Evolutionary conservation across 2,329 filamentous ascomycete genomes (phyloP).

Genomic region (Colletotrichum acutatum): DNA sequence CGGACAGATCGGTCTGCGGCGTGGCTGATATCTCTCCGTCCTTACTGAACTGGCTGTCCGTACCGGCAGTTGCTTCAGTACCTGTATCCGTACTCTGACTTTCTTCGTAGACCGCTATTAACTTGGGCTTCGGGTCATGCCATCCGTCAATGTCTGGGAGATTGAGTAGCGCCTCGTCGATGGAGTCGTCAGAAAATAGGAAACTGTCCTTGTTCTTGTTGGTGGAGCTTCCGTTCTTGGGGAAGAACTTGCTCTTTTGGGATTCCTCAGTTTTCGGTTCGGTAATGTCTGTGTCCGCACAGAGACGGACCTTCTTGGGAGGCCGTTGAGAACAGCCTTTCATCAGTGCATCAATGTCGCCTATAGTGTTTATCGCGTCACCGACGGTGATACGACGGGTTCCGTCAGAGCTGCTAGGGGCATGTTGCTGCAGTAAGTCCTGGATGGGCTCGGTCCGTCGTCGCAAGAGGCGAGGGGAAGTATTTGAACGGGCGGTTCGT

Average conservation of each 20-base stretch:
- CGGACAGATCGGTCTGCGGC: conserved; percentile 25
- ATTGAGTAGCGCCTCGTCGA: conserved; percentile 63
- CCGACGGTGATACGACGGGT: conserved; percentile 21
- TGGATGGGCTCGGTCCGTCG: conserved; percentile 64
- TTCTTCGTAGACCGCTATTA: conserved; percentile 57
- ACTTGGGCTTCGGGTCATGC: conserved; percentile 51
- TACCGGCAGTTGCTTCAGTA: conserved; percentile 13
- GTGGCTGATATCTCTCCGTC: conserved; percentile 25
- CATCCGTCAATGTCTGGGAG: conserved; percentile 65
- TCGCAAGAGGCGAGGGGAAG: conserved; percentile 55
- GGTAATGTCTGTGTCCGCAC: conserved; percentile 51
- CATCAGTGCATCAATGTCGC: conserved; percentile 34
- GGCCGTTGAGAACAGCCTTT: conserved; percentile 48
- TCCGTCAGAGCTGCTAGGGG: not conserved
- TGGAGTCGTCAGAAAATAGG: conserved; percentile 66
- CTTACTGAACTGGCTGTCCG: conserved; percentile 35
- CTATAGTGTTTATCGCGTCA: conserved; percentile 19
- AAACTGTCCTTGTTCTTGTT: conserved; percentile 51
- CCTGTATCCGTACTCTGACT: conserved; percentile 42
- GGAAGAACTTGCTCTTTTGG: conserved; percentile 67
- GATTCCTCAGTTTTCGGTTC: conserved; percentile 46
- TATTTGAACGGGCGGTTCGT: conserved; percentile 39
- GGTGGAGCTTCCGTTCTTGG: conserved; percentile 42
- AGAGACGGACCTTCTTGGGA: conserved; percentile 68
- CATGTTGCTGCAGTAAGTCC: conserved; percentile 49